Percentiles rank a stretch among this genome's conserved stretches.
These are phyloP conservation scores for Ophiostoma montium DNA, from an alignment of 2,329 filamentous ascomycete genomes.

Conservation along the genomic window DNA sequence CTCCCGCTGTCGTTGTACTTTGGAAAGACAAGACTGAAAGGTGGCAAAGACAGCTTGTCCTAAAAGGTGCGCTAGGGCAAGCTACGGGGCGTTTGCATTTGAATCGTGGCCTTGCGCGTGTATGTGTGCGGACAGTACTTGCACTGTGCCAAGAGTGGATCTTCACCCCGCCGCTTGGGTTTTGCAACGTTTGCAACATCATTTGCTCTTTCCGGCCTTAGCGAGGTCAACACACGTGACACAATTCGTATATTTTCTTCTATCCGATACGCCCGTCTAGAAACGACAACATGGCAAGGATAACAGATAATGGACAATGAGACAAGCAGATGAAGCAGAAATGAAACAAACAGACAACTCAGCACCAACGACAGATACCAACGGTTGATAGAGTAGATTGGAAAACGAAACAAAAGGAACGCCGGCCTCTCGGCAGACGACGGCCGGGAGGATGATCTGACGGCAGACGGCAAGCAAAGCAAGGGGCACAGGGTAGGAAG, in stretches of 20 bases:
- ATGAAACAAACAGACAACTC: no score
- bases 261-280: background rate
- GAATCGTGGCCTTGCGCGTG: conserved; percentile 8
- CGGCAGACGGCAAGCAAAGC: background rate
- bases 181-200: no score
- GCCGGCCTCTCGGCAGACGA: no score
- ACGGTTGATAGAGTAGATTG: no score
- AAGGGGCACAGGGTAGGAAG: no score
- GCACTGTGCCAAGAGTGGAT: background rate
- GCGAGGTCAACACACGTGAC: no score
- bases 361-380: background rate
- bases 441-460: background rate
- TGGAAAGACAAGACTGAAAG: background rate
- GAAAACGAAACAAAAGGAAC: no score
- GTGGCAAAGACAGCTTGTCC: background rate
- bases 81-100: background rate
- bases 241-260: no score
- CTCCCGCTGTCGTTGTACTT: no score
- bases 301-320: background rate
- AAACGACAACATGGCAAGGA: background rate
- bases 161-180: no score
- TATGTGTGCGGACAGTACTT: background rate
- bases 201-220: no score
- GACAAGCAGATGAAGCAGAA: no score
- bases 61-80: background rate